phyloP scores from a whole-genome alignment of 306 rosid species.

The Rubus idaeus region DNA sequence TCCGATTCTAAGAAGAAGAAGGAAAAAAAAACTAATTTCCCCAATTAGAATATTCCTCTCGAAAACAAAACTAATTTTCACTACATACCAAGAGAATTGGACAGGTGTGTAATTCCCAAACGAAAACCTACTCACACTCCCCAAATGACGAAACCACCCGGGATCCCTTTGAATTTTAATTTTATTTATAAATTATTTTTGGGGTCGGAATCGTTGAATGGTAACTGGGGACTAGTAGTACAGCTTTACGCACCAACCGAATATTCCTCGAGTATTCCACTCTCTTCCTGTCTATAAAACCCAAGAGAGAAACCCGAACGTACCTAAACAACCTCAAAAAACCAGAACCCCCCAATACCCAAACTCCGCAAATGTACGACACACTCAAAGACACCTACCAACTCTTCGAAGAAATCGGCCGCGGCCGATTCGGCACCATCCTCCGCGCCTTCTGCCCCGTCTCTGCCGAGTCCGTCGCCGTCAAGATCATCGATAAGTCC shows the following conservation, averaged over 20 bases:
- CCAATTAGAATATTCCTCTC: neutral
- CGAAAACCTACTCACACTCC: neutral
- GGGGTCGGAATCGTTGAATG: slow-evolving; percentile 5
- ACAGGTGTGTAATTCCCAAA: too few relatives aligned
- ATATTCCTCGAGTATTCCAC: slow-evolving; percentile 33
- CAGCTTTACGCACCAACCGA: slow-evolving; percentile 17
- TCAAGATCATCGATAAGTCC: slow-evolving; percentile 60
- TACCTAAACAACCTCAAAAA: neutral
- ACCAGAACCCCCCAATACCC: neutral
- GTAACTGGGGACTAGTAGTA: slow-evolving; percentile 1
- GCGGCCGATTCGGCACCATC: slow-evolving; percentile 70
- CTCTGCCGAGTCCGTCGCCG: slow-evolving; percentile 44
- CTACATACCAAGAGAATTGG: neutral
- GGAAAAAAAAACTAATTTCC: neutral
- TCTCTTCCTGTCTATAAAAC: slow-evolving; percentile 8
- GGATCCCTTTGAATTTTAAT: neutral
- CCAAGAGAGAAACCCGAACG: neutral
- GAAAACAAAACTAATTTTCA: too few relatives aligned
- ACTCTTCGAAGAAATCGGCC: slow-evolving; percentile 66
- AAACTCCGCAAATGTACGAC: slow-evolving; percentile 43
- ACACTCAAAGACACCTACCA: slow-evolving; percentile 48
- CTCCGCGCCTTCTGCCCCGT: slow-evolving; percentile 47
- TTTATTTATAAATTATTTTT: neutral
- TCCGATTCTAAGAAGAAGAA: too few relatives aligned
- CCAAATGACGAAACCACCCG: too few relatives aligned